Base-by-base conservation (phyloP, 306 rosid genomes). In the Corylus avellana region DNA sequence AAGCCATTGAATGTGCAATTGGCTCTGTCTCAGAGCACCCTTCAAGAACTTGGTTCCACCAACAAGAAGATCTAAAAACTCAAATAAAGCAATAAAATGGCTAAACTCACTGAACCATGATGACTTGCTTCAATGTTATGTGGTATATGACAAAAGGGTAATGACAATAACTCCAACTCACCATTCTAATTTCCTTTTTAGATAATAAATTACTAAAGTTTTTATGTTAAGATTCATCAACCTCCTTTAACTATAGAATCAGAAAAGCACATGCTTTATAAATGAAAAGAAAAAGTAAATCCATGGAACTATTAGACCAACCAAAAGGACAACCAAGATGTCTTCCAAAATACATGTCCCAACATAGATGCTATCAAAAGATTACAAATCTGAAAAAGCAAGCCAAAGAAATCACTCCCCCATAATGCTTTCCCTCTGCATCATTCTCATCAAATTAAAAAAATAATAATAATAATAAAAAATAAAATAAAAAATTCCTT, bases 211-310 rank as follows among this genome's bases (percentile, higher is more conserved):
- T 58, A 25, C 2, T 58, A 3, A 8, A 3, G 14, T 22, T 58
- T 58, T 58, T 58, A 58, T 58, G 64, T 67, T 67, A 18, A 37
- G 50, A 67, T 67, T 39, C 16, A 25, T 18, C 49, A 67, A 67
- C 13, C 29, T 8, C 72, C 27, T 67, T 67, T 8, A 16, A 18
- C 50, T 42, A 18, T 1, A 67, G 14, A 67, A 16, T 8, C 29
- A 39, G 72, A 39, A 39, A 67, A 67, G 50, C 49, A 42, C 50
- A 67, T 67, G 50, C 29, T 18, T 67, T 67, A 67, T 39, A n/a
- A 67, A 39, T 39, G 25, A 42, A 64, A 27, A 67, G 48, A 18
- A 67, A 39, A 17, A 39, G 2, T 17, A 13, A 37, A 39, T 37
- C 12, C 72, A 67, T 39, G 29, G 72, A 67, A 18, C 49, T 39